These are phyloP conservation scores for Viridothelium virens DNA, from an alignment of 495 filamentous ascomycete genomes.

Conservation along the genomic window DNA sequence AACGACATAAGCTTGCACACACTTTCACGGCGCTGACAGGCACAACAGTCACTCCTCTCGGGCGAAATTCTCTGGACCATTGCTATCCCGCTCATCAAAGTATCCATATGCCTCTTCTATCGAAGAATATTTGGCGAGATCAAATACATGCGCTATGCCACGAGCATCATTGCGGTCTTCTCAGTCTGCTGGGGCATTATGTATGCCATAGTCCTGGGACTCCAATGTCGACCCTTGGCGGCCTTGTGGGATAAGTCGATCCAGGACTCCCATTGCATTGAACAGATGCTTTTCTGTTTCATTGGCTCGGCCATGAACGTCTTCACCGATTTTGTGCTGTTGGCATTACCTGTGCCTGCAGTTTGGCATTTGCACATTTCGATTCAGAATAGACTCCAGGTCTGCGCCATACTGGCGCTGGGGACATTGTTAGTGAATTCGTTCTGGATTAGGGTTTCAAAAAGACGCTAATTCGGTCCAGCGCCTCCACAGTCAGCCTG, in stretches of 20 bases:
- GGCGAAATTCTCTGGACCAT: background rate
- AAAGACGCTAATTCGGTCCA: background rate
- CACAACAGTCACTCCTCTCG: background rate
- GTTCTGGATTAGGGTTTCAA: background rate
- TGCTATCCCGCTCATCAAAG: constrained; percentile 4
- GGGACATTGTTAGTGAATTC: background rate
- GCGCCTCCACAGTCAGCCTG: background rate
- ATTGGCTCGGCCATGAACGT: constrained; percentile 6
- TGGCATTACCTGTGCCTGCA: background rate
- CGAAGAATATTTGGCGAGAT: constrained; percentile 9
- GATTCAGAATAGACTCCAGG: background rate
- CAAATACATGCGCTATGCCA: constrained; percentile 8
- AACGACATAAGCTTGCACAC: background rate
- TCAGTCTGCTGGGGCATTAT: constrained; percentile 1
- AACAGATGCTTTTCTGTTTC: constrained; percentile 6
- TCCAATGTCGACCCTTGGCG: background rate
- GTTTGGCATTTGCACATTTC: background rate
- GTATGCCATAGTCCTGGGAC: background rate
- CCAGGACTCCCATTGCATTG: background rate
- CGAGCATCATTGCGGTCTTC: background rate
- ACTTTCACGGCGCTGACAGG: background rate
- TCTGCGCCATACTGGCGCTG: background rate
- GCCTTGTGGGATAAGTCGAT: constrained; percentile 6
- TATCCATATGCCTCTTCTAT: constrained; percentile 5
- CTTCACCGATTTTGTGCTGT: background rate